Conservation (phyloP, 768 basidiomycete species). For the Trametes maxima region DNA sequence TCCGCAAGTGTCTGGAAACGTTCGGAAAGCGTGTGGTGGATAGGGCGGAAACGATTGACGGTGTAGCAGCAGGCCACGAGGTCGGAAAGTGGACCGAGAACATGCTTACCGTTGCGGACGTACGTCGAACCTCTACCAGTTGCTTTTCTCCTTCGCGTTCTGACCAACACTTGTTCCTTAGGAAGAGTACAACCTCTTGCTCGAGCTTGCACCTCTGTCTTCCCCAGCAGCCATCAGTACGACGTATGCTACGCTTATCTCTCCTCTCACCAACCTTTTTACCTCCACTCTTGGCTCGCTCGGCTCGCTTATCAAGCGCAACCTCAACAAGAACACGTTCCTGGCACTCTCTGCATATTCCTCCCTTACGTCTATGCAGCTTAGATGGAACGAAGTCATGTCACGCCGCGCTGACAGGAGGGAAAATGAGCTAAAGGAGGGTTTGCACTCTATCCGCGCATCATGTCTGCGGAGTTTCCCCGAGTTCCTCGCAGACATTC, state of each 20-base stretch:
- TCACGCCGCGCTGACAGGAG: slow-evolving; percentile 46
- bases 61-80: slow-evolving; percentile 66
- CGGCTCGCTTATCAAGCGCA: slow-evolving; percentile 67
- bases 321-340: slow-evolving; percentile 77
- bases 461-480: slow-evolving; percentile 83
- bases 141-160: too few species aligned
- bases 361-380: slow-evolving; percentile 55
- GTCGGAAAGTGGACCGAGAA: slow-evolving; percentile 72
- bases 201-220: slow-evolving; percentile 64
- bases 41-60: slow-evolving; percentile 68
- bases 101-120: slow-evolving; percentile 68
- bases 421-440: slow-evolving; percentile 73
- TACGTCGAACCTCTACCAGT: slow-evolving; percentile 34
- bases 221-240: slow-evolving; percentile 51
- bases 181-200: slow-evolving; percentile 70
- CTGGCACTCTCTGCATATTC: slow-evolving; percentile 76
- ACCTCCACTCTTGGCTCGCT: slow-evolving; percentile 65
- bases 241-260: slow-evolving; percentile 63
- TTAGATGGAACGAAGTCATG: slow-evolving; percentile 69
- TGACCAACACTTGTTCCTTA: slow-evolving; percentile 28
- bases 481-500: slow-evolving; percentile 79
- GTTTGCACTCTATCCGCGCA: slow-evolving; percentile 60
- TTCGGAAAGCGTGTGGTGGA: slow-evolving; percentile 72
- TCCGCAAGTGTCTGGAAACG: slow-evolving; percentile 69
- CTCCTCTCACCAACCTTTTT: slow-evolving; percentile 67